Conservation (phyloP, 2,329 filamentous ascomycete species). For the Neonectria ditissima region DNA sequence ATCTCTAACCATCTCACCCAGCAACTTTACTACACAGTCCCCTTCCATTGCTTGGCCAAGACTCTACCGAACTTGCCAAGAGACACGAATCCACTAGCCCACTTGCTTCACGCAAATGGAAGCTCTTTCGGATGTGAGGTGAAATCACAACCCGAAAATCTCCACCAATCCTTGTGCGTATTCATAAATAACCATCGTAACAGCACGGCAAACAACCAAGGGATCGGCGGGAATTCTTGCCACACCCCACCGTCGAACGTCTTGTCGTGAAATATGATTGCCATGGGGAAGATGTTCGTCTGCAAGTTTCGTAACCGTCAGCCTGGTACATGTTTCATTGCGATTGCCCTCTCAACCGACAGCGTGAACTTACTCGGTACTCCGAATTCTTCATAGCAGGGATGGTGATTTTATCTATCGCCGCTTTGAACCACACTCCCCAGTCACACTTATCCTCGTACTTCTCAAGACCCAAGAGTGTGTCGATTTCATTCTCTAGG, state of each 20-base stretch:
- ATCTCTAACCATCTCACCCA: background rate
- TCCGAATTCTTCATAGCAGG: conserved; percentile 32
- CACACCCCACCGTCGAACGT: conserved; percentile 44
- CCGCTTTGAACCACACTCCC: conserved; percentile 46
- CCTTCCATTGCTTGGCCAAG: background rate
- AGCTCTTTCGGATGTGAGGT: conserved; percentile 48
- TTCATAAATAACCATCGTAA: conserved; percentile 51
- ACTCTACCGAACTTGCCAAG: background rate
- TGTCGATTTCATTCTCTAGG: conserved; percentile 54
- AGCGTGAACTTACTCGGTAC: conserved; percentile 29
- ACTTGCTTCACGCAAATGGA: conserved; percentile 47
- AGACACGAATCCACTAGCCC: background rate
- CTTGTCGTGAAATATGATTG: conserved; percentile 45
- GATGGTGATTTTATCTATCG: conserved; percentile 26
- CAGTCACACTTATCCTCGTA: conserved; percentile 52
- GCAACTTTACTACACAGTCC: background rate
- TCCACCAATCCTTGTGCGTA: conserved; percentile 52
- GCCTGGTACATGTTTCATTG: background rate
- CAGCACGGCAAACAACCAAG: conserved; percentile 43
- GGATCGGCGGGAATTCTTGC: conserved; percentile 43
- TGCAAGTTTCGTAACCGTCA: conserved; percentile 13
- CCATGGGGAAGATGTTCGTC: conserved; percentile 40
- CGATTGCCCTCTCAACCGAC: background rate
- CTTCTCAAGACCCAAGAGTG: conserved; percentile 49
- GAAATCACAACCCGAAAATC: conserved; percentile 49